Evolutionary conservation across 768 basidiomycete genomes (phyloP).

Genomic region (Crassisporium funariophilum): DNA sequence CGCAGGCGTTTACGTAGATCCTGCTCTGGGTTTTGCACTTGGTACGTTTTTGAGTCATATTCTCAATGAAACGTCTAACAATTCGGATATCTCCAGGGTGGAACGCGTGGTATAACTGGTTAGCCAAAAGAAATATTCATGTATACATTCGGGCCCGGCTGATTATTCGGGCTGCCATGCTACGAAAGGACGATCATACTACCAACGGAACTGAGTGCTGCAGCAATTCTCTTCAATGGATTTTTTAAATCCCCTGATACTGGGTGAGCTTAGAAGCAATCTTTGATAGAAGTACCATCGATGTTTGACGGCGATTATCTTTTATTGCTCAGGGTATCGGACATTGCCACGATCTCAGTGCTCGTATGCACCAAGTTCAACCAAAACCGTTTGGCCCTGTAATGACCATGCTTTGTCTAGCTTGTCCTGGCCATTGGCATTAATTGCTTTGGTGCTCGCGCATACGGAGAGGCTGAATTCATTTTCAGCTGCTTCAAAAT

Average conservation of each 20-base stretch:
- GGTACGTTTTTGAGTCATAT: constrained; percentile 38
- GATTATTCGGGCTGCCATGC: too few species aligned
- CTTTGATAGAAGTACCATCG: too few species aligned
- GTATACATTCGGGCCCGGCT: too few species aligned
- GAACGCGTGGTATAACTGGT: constrained; percentile 35
- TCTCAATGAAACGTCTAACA: constrained; percentile 15
- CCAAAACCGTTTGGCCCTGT: too few species aligned
- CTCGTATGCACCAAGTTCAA: constrained; percentile 9
- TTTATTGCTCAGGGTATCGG: constrained; percentile 7
- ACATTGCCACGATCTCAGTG: constrained; percentile 12
- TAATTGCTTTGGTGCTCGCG: constrained; percentile 39
- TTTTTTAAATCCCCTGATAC: too few species aligned
- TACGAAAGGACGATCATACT: constrained; percentile 14
- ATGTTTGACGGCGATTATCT: too few species aligned
- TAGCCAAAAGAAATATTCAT: too few species aligned
- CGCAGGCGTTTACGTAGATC: constrained; percentile 34
- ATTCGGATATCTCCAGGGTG: constrained; percentile 34
- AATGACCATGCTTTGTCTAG: not conserved
- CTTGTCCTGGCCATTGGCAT: constrained; percentile 13
- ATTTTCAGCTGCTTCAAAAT: constrained; percentile 51
- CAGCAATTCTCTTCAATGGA: constrained; percentile 16
- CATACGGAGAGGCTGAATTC: constrained; percentile 49
- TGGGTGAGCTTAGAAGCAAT: too few species aligned
- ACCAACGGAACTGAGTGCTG: constrained; percentile 18
- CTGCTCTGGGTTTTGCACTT: constrained; percentile 36